Evolutionary conservation across 495 filamentous ascomycete species (phyloP), one percentile per base, ranked within the genome.

Genomic region (Lichina pygmaea): DNA sequence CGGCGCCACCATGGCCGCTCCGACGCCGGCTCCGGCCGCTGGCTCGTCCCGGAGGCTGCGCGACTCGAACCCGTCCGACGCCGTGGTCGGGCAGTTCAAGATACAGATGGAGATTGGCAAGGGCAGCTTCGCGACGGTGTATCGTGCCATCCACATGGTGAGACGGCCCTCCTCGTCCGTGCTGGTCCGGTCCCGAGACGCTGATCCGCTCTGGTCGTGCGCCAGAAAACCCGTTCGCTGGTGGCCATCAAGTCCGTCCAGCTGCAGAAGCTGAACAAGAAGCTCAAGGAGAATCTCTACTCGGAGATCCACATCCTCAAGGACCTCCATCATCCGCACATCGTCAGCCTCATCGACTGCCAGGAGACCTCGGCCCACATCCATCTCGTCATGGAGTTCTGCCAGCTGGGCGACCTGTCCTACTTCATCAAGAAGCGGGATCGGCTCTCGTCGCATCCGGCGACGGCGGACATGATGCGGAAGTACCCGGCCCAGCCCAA

Each of bases 311-410:
- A 85, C 49, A 95, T 95, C 46, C 72, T 97, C 51, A 84, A 85
- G 59, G 77, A 72, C 52, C 67, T 95, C 13, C 78, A 86, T 42
- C 91, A 95, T 60, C 89, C 89, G 30, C 89, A 97, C 56, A 94
- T 97, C 52, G 91, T 95, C 52, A 81, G 85, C 44, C 72, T 97
- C 43, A 85, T 89, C 61, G 82, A 92, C 57, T 93, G 84, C 63
- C 68, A 81, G 58, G 86, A 95, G 56, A 75, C 81, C 5, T 61
- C 69, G 6, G 74, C 76, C 15, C 82, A 93, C 48, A 93, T 95
- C 58, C 85, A 97, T 61, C 68, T 97, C 15, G 78, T 95, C 42
- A 97, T 95, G 91, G 91, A 97, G 58, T 95, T 86, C 61, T 97
- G 89, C 61, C 81, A 91, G 53, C 65, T 97, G 33, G 85, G 89